Base-by-base conservation (phyloP, 257 asterid genomes). In the Gentiana straminea region DNA sequence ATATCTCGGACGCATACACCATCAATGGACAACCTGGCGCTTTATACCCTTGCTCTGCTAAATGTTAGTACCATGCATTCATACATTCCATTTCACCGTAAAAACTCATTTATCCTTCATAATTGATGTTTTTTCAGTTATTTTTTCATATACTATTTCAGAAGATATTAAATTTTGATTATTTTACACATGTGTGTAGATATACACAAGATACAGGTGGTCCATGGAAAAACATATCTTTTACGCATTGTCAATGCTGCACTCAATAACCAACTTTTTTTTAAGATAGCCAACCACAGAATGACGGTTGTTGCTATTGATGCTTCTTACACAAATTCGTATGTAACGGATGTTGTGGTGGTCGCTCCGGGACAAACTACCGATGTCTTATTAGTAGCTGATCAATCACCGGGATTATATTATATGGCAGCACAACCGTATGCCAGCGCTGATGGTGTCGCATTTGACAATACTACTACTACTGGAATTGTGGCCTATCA, bases 341-440 rank as follows among this genome's bases (percentile, higher is more conserved):
- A 78, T 67, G 8, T 74, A 4, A 74, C 88, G 33, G 63, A 59
- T 8, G 70, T 74, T 39, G 68, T 83, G 67, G 78, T 83, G 93
- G 54, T 80, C 45, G 93, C 86, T 35, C 93, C 93, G 1, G 93
- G 93, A 1, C 93, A 83, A 50, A 80, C 86, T 8, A 78, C 93
- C 3, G 62, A 75, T 69, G 84, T 80, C 62, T 77, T 83, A 58
- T 74, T 83, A 41, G 68, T 68, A 0, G 88, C 93, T 10, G 68
- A 83, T 55, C 86, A 68, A 56, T 58, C 74, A 4, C 73, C 84
- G 2, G 69, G 68, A 1, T 75, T 74, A 1, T 83, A 80, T 61
- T 83, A 83, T 60, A 72, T 78, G 82, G 84, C 88, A 0, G 74
- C 84, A 5, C 58, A 77, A 0, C 86, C 88, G 44, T 83, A 80